phyloP scores from a whole-genome alignment of 306 rosid genomes.

The Quillaja saponaria region DNA sequence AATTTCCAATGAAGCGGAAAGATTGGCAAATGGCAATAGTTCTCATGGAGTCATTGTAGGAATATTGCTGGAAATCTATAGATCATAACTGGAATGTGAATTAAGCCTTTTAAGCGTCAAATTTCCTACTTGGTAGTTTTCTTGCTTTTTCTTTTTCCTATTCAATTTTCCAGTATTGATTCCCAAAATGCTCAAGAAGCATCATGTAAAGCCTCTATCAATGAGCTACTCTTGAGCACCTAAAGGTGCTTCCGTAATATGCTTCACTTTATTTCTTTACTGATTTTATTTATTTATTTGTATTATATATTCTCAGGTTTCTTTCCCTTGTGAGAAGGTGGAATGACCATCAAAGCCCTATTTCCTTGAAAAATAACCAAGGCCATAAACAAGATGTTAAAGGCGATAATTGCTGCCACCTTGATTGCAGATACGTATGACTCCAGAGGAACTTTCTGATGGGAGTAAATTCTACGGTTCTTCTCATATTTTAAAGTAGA shows the following conservation, averaged over 20 bases:
- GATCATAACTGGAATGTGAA: not conserved
- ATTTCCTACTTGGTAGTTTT: too few species aligned
- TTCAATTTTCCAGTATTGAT: constrained; percentile 54
- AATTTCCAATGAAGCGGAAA: constrained; percentile 76
- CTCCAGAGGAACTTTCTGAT: too few species aligned
- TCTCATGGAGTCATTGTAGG: constrained; percentile 45
- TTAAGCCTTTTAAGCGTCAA: constrained; percentile 13
- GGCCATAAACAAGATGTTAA: too few species aligned
- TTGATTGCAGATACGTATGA: too few species aligned
- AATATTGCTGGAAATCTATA: constrained; percentile 11
- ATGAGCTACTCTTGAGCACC: constrained; percentile 65
- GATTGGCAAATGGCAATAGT: constrained; percentile 60
- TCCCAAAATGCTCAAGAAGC: constrained; percentile 54
- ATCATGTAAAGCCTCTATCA: constrained; percentile 29
- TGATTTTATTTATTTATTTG: not conserved
- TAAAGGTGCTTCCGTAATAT: constrained; percentile 60
- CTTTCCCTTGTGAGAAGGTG: too few species aligned
- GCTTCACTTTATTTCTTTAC: constrained; percentile 51
- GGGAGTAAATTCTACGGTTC: too few species aligned
- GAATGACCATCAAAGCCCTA: too few species aligned
- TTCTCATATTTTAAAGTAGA: too few species aligned
- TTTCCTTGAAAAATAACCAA: too few species aligned
- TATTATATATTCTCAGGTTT: too few species aligned
- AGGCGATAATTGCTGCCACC: too few species aligned
- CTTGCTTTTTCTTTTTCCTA: constrained; percentile 18